These are phyloP conservation scores for Trichoderma gamsii DNA, from an alignment of 495 filamentous ascomycete genomes.

Conservation along the genomic window DNA sequence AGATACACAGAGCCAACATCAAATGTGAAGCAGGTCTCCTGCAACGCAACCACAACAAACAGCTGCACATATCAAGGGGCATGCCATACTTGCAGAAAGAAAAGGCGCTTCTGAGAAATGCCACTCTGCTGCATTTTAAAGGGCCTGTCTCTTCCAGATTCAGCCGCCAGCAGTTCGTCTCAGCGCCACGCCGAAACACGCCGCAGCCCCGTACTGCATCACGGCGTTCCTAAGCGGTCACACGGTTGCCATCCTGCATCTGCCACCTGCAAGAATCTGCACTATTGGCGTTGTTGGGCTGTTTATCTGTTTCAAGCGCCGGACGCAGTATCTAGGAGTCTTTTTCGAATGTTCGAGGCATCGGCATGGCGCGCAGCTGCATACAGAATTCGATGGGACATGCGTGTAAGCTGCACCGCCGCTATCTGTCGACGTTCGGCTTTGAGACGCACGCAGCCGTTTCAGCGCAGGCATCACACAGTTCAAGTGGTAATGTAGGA, in stretches of 20 bases:
- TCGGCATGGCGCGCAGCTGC: neutral
- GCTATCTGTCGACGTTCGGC: too few relatives aligned
- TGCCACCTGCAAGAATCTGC: neutral
- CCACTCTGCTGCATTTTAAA: neutral
- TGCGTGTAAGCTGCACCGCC: too few relatives aligned
- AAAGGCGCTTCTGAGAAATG: neutral
- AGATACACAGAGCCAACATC: neutral
- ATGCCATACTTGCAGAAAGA: neutral
- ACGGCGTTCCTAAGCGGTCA: neutral
- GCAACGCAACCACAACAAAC: neutral
- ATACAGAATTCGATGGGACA: too few relatives aligned
- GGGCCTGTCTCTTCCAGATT: neutral
- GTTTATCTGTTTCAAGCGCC: neutral
- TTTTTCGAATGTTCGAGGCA: neutral
- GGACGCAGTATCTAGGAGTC: neutral
- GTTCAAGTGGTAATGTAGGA: neutral
- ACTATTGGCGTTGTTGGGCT: neutral
- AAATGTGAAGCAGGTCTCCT: neutral
- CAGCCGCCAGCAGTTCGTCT: neutral
- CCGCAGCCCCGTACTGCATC: neutral
- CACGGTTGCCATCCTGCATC: neutral
- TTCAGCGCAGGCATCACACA: neutral
- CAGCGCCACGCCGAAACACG: constrained; percentile 13
- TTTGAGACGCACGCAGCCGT: too few relatives aligned
- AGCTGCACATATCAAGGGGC: neutral